These are phyloP conservation scores for Colletotrichum chlorophyti DNA, from an alignment of 2,329 filamentous ascomycete species.

Conservation along the genomic window DNA sequence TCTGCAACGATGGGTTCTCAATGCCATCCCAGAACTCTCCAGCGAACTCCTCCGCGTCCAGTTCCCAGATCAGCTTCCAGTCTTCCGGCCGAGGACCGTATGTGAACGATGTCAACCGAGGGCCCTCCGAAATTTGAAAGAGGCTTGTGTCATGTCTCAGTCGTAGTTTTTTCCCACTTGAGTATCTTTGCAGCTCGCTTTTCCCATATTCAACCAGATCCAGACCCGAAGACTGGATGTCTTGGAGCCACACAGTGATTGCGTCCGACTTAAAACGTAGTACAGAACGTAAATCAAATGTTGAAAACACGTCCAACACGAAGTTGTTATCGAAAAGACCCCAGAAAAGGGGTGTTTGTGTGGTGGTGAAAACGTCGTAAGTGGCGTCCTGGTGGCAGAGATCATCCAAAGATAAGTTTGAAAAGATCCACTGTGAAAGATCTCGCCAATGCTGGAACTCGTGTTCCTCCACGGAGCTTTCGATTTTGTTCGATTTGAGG, in stretches of 20 bases:
- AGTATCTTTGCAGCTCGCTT: background rate
- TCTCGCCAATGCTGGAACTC: too few relatives aligned
- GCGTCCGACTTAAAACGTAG: background rate
- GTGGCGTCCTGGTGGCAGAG: background rate
- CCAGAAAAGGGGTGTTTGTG: background rate
- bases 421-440: background rate
- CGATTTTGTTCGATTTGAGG: too few relatives aligned
- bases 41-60: background rate
- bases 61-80: constrained; percentile 6
- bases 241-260: background rate
- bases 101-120: background rate
- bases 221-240: background rate
- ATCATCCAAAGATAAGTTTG: background rate
- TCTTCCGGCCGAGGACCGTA: background rate
- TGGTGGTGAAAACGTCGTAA: background rate
- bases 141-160: fast-evolving
- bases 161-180: background rate
- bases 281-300: too few relatives aligned
- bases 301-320: too few relatives aligned
- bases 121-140: background rate
- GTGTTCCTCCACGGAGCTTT: too few relatives aligned
- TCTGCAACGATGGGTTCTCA: background rate
- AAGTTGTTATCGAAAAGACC: background rate
- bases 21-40: constrained; percentile 11
- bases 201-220: constrained; percentile 1